Conservation (phyloP, 768 basidiomycete genomes). For the Tricholomella constricta region DNA sequence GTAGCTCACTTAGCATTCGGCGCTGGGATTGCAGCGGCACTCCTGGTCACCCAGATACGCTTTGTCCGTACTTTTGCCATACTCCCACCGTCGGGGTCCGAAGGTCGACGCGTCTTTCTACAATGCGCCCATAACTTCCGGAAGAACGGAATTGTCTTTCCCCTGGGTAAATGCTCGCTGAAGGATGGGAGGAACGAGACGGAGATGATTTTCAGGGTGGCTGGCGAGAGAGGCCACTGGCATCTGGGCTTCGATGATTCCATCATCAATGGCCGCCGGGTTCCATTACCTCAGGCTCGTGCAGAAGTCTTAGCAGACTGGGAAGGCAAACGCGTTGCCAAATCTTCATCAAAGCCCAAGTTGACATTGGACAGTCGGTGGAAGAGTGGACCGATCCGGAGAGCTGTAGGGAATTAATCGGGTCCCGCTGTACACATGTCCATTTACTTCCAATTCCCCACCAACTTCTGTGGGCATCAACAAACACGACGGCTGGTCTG, state of each 20-base stretch:
- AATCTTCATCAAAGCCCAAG: slow-evolving; percentile 6
- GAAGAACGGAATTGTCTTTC: slow-evolving; percentile 27
- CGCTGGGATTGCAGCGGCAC: slow-evolving; percentile 29
- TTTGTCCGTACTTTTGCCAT: slow-evolving; percentile 34
- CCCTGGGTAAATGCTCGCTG: slow-evolving; percentile 27
- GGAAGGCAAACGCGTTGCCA: slow-evolving; percentile 21
- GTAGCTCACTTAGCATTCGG: slow-evolving; percentile 30
- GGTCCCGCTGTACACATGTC: not conserved
- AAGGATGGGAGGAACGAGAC: slow-evolving; percentile 32
- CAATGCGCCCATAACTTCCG: slow-evolving; percentile 33
- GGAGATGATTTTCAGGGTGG: slow-evolving; percentile 32
- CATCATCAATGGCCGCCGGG: slow-evolving; percentile 25
- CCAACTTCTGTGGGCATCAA: not conserved
- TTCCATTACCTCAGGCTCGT: slow-evolving; percentile 22
- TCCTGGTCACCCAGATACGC: slow-evolving; percentile 31
- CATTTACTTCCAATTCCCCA: not conserved
- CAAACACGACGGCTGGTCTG: too few relatives aligned
- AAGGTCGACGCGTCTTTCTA: slow-evolving; percentile 28
- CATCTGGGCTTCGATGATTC: slow-evolving; percentile 31
- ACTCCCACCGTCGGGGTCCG: slow-evolving; percentile 19
- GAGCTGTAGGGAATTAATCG: slow-evolving; percentile 2
- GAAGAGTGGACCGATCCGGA: slow-evolving; percentile 30
- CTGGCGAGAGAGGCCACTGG: slow-evolving; percentile 36
- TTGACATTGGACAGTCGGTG: slow-evolving; percentile 21
- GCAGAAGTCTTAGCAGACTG: slow-evolving; percentile 29